Evolutionary conservation across 2,329 filamentous ascomycete species (phyloP).

Genomic region (Coniella lustricola): DNA sequence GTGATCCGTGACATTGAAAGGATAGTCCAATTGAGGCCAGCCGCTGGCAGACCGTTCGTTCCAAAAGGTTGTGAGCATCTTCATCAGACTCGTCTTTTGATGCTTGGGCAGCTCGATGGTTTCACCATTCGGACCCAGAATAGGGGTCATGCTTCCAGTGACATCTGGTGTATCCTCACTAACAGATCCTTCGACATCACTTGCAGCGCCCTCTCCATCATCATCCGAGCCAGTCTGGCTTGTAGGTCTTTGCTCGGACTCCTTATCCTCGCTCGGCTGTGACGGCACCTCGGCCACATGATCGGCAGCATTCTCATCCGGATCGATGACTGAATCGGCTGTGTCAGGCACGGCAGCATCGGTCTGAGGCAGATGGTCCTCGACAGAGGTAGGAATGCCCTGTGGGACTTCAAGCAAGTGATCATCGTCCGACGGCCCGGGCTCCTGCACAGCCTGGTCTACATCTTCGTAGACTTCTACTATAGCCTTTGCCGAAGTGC

Average conservation of each 20-base stretch:
- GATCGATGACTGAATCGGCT: conserved; percentile 13
- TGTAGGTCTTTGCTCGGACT: conserved; percentile 39
- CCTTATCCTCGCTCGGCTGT: conserved; percentile 33
- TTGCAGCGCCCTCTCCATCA: conserved; percentile 46
- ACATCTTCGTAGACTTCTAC: conserved; percentile 95
- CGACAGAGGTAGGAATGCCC: conserved; percentile 25
- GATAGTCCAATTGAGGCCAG: conserved; percentile 89
- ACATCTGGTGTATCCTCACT: conserved; percentile 62
- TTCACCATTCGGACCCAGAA: conserved; percentile 53
- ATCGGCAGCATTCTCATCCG: conserved; percentile 8
- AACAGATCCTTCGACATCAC: conserved; percentile 65
- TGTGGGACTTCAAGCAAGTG: conserved; percentile 29
- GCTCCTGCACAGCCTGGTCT: conserved; percentile 83
- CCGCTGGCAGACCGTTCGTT: conserved; percentile 93
- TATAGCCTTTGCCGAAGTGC: conserved; percentile 88
- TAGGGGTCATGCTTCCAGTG: conserved; percentile 51
- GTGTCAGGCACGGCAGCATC: conserved; percentile 15
- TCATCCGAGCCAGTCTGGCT: conserved; percentile 61
- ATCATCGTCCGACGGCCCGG: conserved; percentile 60
- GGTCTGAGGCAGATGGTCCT: conserved; percentile 21
- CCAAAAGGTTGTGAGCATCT: conserved; percentile 96
- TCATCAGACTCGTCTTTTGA: conserved; percentile 88
- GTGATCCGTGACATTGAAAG: conserved; percentile 79
- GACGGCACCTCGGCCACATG: conserved; percentile 20
- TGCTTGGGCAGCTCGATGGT: conserved; percentile 78